A percentile compares a stretch with the other conserved stretches of the same genome.
phyloP scores from a whole-genome alignment of 495 filamentous ascomycete genomes.

The Aspergillus nanangensis region DNA sequence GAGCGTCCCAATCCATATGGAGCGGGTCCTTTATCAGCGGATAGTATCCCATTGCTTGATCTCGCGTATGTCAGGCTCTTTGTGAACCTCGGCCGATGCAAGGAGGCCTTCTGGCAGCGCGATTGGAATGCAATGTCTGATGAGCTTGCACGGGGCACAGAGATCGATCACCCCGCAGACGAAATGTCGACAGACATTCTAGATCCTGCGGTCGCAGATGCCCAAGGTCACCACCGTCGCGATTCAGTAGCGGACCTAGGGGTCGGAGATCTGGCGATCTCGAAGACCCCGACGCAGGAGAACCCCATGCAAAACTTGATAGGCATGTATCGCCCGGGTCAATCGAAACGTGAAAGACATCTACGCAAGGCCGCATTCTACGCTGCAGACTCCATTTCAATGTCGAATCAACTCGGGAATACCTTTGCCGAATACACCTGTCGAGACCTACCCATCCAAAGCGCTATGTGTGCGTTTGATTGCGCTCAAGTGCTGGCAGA shows the following conservation, averaged over 20 bases:
- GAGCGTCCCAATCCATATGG: slow-evolving; percentile 88
- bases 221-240: slow-evolving; percentile 20
- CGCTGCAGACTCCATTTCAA: slow-evolving; percentile 85
- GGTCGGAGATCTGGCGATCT: slow-evolving; percentile 39
- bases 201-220: slow-evolving; percentile 28
- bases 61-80: slow-evolving; percentile 91
- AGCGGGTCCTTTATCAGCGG: slow-evolving; percentile 83
- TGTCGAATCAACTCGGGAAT: slow-evolving; percentile 82
- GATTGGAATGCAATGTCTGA: slow-evolving; percentile 93
- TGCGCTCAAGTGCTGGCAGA: slow-evolving; percentile 96
- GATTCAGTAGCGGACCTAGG: slow-evolving; percentile 38
- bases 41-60: slow-evolving; percentile 91
- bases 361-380: slow-evolving; percentile 92
- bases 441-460: slow-evolving; percentile 87
- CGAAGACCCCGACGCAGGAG: slow-evolving; percentile 37
- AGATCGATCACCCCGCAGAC: slow-evolving; percentile 72
- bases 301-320: slow-evolving; percentile 30
- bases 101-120: slow-evolving; percentile 91
- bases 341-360: slow-evolving; percentile 74
- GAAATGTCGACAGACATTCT: slow-evolving; percentile 26
- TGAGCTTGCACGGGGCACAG: slow-evolving; percentile 75
- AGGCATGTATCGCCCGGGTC: slow-evolving; percentile 29
- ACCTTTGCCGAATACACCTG: slow-evolving; percentile 84
- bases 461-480: slow-evolving; percentile 90
- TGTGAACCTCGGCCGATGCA: slow-evolving; percentile 85